A percentile compares a stretch with the other conserved stretches of the same genome.
Conservation (phyloP, 2,329 filamentous ascomycete genomes). For the Pseudopyricularia cyperi region DNA sequence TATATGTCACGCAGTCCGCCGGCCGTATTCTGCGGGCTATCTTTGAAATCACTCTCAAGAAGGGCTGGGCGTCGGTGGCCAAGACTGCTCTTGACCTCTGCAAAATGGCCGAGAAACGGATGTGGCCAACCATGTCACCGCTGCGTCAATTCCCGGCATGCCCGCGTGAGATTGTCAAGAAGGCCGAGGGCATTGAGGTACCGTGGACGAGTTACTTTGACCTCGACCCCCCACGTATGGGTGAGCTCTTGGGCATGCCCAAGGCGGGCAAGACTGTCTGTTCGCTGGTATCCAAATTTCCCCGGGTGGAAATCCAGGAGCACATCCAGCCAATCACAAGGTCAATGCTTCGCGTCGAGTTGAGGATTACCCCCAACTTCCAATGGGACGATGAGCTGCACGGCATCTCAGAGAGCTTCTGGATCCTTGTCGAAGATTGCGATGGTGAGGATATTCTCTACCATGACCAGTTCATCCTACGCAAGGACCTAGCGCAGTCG, state of each 20-base stretch:
- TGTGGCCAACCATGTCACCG: constrained; percentile 99
- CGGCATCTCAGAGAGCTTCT: constrained; percentile 81
- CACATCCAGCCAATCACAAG: constrained; percentile 91
- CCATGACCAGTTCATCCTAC: constrained; percentile 86
- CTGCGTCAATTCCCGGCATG: constrained; percentile 79
- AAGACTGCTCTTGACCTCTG: constrained; percentile 88
- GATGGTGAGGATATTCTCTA: constrained; percentile 93
- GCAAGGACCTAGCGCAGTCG: constrained; percentile 72
- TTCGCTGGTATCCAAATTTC: constrained; percentile 80
- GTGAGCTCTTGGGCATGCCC: constrained; percentile 81
- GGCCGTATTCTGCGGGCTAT: constrained; percentile 90
- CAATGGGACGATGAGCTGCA: constrained; percentile 89
- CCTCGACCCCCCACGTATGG: constrained; percentile 90
- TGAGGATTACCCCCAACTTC: constrained; percentile 88
- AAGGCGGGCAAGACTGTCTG: constrained; percentile 80
- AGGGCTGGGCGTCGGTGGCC: constrained; percentile 87
- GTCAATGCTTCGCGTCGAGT: constrained; percentile 79
- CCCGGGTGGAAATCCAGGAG: constrained; percentile 81
- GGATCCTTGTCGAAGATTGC: constrained; percentile 94
- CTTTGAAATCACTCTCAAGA: constrained; percentile 95
- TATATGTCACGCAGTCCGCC: constrained; percentile 96
- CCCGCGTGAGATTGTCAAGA: constrained; percentile 74
- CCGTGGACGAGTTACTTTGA: constrained; percentile 92
- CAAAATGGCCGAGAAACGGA: constrained; percentile 98
- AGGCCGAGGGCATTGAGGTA: constrained; percentile 89